Percentiles rank a stretch among this genome's conserved stretches.
phyloP scores from a whole-genome alignment of 2,329 filamentous ascomycete species.

The Xenoacremonium recifei region DNA sequence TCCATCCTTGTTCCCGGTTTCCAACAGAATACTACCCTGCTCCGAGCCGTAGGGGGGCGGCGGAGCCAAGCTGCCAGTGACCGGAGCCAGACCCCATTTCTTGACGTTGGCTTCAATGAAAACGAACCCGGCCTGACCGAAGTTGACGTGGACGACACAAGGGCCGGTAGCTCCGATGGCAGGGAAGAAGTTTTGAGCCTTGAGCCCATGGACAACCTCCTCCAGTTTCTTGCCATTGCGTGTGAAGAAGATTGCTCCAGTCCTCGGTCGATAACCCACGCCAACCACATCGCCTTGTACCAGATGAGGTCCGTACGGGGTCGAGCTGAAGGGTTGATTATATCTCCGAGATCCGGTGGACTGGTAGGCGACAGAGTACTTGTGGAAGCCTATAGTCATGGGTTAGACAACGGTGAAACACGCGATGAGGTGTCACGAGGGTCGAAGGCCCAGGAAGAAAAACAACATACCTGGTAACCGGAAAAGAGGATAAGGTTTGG shows the following conservation, averaged over 20 bases:
- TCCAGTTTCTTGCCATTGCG: slow-evolving; percentile 97
- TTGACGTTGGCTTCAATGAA: slow-evolving; percentile 99
- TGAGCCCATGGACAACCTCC: slow-evolving; percentile 88
- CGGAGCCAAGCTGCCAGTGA: slow-evolving; percentile 91
- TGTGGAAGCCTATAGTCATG: slow-evolving; percentile 70
- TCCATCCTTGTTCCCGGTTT: slow-evolving; percentile 71
- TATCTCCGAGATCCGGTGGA: slow-evolving; percentile 83
- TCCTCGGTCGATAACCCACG: slow-evolving; percentile 90
- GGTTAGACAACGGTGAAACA: slow-evolving; percentile 16
- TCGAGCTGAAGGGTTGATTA: slow-evolving; percentile 86
- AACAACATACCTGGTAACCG: slow-evolving; percentile 87
- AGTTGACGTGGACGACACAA: slow-evolving; percentile 91
- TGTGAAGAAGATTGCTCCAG: slow-evolving; percentile 95
- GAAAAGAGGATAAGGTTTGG: slow-evolving; percentile 95
- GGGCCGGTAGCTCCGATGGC: slow-evolving; percentile 96
- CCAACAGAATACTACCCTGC: slow-evolving; percentile 91
- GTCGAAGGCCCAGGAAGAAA: no score
- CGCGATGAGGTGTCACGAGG: slow-evolving; percentile 6
- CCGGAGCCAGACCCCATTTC: slow-evolving; percentile 97
- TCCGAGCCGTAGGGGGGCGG: slow-evolving; percentile 96
- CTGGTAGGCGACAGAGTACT: slow-evolving; percentile 86
- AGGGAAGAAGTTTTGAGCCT: slow-evolving; percentile 95
- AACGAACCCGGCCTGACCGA: slow-evolving; percentile 96
- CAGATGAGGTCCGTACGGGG: slow-evolving; percentile 77
- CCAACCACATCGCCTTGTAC: slow-evolving; percentile 96